These are phyloP conservation scores for Chloris gayana DNA, from an alignment of 176 grass and related monocot species.

Conservation along the genomic window DNA sequence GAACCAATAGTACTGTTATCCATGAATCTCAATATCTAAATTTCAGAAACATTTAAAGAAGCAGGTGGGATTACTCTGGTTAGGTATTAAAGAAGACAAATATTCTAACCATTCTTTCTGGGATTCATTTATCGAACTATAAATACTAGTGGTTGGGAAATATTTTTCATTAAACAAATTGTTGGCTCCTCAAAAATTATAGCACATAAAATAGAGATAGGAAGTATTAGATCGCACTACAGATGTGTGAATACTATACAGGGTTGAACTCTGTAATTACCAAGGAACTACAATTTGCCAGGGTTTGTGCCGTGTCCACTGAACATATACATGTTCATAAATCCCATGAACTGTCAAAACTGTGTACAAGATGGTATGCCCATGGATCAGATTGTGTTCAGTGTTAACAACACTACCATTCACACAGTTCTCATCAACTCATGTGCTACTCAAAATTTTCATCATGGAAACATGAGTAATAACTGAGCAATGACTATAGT, in stretches of 20 bases:
- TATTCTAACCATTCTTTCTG: not conserved
- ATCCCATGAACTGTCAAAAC: not conserved
- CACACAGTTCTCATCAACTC: not conserved
- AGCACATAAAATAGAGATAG: not conserved
- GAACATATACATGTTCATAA: not conserved
- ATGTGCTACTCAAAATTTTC: conserved; percentile 1
- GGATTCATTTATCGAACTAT: not conserved
- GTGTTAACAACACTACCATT: conserved; percentile 8
- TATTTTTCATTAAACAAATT: conserved; percentile 5
- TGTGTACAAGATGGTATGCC: not conserved
- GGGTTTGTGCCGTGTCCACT: not conserved
- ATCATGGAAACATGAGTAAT: conserved; percentile 5
- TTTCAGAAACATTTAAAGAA: not conserved
- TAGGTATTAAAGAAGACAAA: conserved; percentile 19
- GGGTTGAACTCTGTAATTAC: not conserved
- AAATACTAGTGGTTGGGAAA: not conserved
- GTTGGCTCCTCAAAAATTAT: not conserved
- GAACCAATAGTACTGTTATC: conserved; percentile 5
- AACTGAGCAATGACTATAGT: conserved; percentile 1
- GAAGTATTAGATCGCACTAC: not conserved
- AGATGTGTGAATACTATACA: not conserved
- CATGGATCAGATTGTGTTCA: not conserved
- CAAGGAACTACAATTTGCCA: conserved; percentile 16
- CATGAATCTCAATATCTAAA: conserved; percentile 13
- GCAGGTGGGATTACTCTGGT: not conserved